Base-by-base conservation (phyloP, 2,329 filamentous ascomycete genomes). In the Cryphonectria carpinicola region DNA sequence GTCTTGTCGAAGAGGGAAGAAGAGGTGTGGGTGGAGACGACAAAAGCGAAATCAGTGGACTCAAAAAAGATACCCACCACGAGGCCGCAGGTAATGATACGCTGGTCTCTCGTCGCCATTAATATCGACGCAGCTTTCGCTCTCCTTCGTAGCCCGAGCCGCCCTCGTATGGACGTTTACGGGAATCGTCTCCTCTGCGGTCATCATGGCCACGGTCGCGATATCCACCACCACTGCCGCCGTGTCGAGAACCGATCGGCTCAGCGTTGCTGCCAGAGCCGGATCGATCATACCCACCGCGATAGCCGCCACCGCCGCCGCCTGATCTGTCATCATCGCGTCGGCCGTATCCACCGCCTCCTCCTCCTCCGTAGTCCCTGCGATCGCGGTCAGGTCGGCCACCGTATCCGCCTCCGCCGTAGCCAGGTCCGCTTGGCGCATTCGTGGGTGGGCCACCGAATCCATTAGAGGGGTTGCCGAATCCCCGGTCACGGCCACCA, bases 71-170 rank as follows among this genome's bases (percentile, higher is more conserved):
- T 84, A 85, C 85, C 84, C 83, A 86, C 84, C 82, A 78, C 79
- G 81, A 81, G 79, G 81, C 78, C 73, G 72, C 61, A 63, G 70
- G 64, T 72, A 49, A 8, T 49, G 80, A 79, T 81, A 78, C 73
- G 73, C 62, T 65, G 71, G 58, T 73, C 76, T 73, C 76, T 79
- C 80, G 78, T 79, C 78, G 78, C 83, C 28, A 71, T 72, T 84
- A 90, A 82, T 91, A 91, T 74, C 89, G 87, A 74, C 89, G 88
- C 73, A 90, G 79, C 81, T 91, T 91, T 71, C 88, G 82, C 65
- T 89, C 88, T 81, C 97, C 95, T 78, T 97, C 94, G 82, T 95
- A 91, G 74, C 89, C 88, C 32, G 72, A 72, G 79, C 90, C 90
- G 78, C 92, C 92, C 67, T 97, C 94, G 81, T 92, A 94, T 67